phyloP scores from a whole-genome alignment of 139 green algal species.

The Chlorella sp. region DNA sequence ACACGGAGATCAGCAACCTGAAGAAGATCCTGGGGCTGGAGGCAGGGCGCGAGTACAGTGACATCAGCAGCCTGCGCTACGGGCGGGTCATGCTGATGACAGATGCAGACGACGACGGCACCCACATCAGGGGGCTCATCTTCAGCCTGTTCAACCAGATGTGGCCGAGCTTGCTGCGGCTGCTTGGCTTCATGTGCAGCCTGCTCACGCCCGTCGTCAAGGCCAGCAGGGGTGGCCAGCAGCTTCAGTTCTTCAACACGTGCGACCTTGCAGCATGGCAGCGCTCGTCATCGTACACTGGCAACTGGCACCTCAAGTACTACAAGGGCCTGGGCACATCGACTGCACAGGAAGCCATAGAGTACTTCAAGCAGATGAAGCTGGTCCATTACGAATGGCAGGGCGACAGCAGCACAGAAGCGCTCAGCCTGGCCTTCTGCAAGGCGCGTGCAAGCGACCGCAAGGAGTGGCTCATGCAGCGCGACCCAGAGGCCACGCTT shows the following conservation, averaged over 20 bases:
- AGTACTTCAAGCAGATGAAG: constrained; percentile 88
- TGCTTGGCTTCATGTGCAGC: constrained; percentile 93
- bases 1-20: constrained; percentile 96
- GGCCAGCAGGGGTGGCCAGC: constrained; percentile 76
- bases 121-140: constrained; percentile 99
- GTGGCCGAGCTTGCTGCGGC: constrained; percentile 90
- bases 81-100: constrained; percentile 99
- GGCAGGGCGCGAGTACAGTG: constrained; percentile 86
- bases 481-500: constrained; percentile 80
- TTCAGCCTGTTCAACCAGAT: constrained; percentile 99
- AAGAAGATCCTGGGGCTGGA: constrained; percentile 99
- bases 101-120: constrained; percentile 98
- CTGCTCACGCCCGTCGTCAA: constrained; percentile 99
- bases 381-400: constrained; percentile 65
- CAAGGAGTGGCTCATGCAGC: constrained; percentile 88
- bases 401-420: constrained; percentile 62
- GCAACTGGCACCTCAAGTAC: constrained; percentile 98
- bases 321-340: constrained; percentile 99
- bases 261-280: constrained; percentile 97
- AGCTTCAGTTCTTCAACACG: constrained; percentile 93
- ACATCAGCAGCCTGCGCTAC: constrained; percentile 90
- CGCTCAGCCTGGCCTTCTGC: constrained; percentile 96
- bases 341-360: constrained; percentile 86
- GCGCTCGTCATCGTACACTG: constrained; percentile 47
- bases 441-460: constrained; percentile 98